Evolutionary conservation across 495 filamentous ascomycete species (phyloP).

Genomic region (Aspergillus conjunctus): DNA sequence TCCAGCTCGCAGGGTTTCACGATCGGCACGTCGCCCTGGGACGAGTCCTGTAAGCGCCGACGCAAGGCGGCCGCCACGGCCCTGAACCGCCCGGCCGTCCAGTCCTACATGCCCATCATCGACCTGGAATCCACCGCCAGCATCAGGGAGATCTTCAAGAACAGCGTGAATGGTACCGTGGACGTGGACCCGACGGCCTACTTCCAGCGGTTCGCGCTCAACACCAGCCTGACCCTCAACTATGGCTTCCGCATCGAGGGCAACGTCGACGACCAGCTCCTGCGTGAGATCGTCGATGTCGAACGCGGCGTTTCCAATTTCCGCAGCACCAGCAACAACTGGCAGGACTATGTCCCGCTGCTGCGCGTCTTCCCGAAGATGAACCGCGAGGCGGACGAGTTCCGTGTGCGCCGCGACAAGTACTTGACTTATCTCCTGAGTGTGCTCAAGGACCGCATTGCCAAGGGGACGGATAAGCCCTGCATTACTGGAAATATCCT

Average conservation of each 20-base stretch:
- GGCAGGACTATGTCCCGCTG: conserved; percentile 70
- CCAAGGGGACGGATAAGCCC: conserved; percentile 64
- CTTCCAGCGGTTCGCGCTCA: conserved; percentile 68
- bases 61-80: conserved; percentile 72
- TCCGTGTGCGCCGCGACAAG: conserved; percentile 55
- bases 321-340: conserved; percentile 67
- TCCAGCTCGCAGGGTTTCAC: conserved; percentile 71
- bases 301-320: conserved; percentile 66
- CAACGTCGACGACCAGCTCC: conserved; percentile 57
- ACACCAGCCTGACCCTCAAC: conserved; percentile 66
- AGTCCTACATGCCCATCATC: conserved; percentile 72
- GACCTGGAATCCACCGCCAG: conserved; percentile 66
- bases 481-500: conserved; percentile 71
- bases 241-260: conserved; percentile 66
- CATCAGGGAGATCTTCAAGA: conserved; percentile 64
- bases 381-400: conserved; percentile 55
- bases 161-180: conserved; percentile 55
- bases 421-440: conserved; percentile 61
- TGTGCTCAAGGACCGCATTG: conserved; percentile 61
- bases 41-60: conserved; percentile 70
- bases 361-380: conserved; percentile 58
- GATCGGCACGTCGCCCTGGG: conserved; percentile 74
- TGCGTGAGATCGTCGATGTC: conserved; percentile 64
- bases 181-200: conserved; percentile 67
- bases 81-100: conserved; percentile 65